Base-by-base conservation (phyloP, 805 yeast genomes). In the Limtongozyma cylindracea region DNA sequence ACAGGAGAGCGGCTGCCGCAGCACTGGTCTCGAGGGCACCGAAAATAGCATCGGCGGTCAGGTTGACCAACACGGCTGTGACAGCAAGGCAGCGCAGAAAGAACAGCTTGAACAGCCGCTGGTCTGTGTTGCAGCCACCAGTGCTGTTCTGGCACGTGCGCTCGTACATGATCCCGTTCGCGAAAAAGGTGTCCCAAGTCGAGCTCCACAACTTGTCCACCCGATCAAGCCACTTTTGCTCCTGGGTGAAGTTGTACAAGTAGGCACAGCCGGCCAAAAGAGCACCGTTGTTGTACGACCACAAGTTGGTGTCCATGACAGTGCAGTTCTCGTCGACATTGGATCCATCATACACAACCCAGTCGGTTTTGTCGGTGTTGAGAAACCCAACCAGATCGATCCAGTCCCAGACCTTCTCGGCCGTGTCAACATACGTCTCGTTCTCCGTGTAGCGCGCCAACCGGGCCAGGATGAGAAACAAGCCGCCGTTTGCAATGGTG, bases 81-180 rank as follows among this genome's bases (percentile, higher is more conserved):
- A 62, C 45, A 2, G 80, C 88, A 39, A 82, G 42, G 39, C 68
- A 68, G 25, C 93, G 53, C 2, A 78, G 39, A 32, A 76, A 57
- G 33, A 70, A 73, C 1, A 92, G 92, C 49, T 74, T 77, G 57
- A 84, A 82, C n/a, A 88, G 65, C 27, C 92, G 56, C 52, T 82
- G 92, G 51, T 82, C 95, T 24, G 62, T 69, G 44, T 76, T 62
- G 52, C 96, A 82, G 20, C 11, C 20, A 16, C 23, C 19, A 13
- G 41, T 42, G 2, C 48, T 31, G 10, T 54, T 51, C 50, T 76
- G 91, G 44, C 95, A 82, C 1, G 92, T 78, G 5, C 71, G 69
- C 41, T 82, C 96, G 37, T 56, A 73, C 63, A 77, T 56, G 21
- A 76, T 47, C n/a, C n/a, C n/a, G n/a, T n/a, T n/a, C n/a, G n/a